Conservation (phyloP, 2,329 filamentous ascomycete species). For the Trichophaea hybrida region DNA sequence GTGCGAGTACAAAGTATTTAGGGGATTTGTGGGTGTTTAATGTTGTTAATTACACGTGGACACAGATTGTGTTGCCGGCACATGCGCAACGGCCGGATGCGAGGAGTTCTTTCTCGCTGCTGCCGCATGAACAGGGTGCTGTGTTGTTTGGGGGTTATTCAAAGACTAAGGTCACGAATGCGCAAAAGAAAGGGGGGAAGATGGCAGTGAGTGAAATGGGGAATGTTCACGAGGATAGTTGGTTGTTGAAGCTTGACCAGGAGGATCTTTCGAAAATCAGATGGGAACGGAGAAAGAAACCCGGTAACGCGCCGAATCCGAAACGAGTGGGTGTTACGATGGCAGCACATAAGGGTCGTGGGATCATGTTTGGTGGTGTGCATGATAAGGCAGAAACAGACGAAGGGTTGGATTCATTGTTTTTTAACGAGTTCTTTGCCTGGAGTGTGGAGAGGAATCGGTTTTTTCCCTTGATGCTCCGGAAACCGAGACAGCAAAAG, state of each 20-base stretch:
- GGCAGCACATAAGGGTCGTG: conserved; percentile 83
- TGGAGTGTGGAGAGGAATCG: conserved; percentile 94
- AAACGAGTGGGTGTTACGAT: conserved; percentile 79
- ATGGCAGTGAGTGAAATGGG: conserved; percentile 55
- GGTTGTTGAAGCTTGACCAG: conserved; percentile 59
- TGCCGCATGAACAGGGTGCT: conserved; percentile 80
- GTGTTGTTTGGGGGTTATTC: conserved; percentile 91
- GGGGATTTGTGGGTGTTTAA: conserved; percentile 94
- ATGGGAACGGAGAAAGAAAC: conserved; percentile 89
- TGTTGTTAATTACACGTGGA: conserved; percentile 73
- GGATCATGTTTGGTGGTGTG: conserved; percentile 86
- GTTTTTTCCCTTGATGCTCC: conserved; percentile 70
- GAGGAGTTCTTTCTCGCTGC: conserved; percentile 76
- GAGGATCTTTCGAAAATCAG: conserved; percentile 38
- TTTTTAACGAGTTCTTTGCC: conserved; percentile 81
- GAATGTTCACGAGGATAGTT: conserved; percentile 86
- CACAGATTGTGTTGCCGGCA: conserved; percentile 58
- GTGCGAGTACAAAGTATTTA: conserved; percentile 73
- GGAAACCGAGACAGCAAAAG: conserved; percentile 57
- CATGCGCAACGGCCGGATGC: conserved; percentile 71
- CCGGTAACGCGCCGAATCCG: conserved; percentile 74
- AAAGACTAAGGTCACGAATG: conserved; percentile 59
- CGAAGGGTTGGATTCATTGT: conserved; percentile 92
- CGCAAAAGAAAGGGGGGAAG: conserved; percentile 40
- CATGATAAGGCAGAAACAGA: conserved; percentile 84